phyloP scores from a whole-genome alignment of 495 filamentous ascomycete species.

The Aspergillus coremiiformis region DNA sequence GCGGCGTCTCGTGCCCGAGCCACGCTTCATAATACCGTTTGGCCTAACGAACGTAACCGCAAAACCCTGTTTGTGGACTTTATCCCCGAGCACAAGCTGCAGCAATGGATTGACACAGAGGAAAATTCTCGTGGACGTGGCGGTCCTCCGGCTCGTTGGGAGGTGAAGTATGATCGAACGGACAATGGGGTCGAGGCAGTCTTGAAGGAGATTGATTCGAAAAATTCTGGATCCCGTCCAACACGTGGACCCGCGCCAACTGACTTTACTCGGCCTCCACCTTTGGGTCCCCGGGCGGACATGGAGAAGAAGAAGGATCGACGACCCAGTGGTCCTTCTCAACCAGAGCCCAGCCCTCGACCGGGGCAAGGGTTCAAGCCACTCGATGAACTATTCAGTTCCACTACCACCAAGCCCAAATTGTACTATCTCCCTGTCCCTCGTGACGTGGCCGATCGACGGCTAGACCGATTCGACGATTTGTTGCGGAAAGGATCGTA shows the following conservation, averaged over 20 bases:
- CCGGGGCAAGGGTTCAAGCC: slow-evolving; percentile 47
- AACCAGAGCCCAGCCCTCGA: slow-evolving; percentile 13
- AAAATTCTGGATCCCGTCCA: slow-evolving; percentile 18
- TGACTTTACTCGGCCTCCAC: slow-evolving; percentile 28
- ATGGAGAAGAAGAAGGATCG: slow-evolving; percentile 16
- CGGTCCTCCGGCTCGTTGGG: slow-evolving; percentile 53
- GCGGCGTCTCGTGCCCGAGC: slow-evolving; percentile 74
- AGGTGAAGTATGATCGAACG: slow-evolving; percentile 59
- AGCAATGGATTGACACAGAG: slow-evolving; percentile 69
- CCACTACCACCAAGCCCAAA: slow-evolving; percentile 59
- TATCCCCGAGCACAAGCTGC: slow-evolving; percentile 65
- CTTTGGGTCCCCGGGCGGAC: slow-evolving; percentile 29
- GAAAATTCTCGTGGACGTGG: slow-evolving; percentile 41
- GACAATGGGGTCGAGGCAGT: slow-evolving; percentile 49
- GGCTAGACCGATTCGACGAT: slow-evolving; percentile 58
- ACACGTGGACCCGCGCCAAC: slow-evolving; percentile 16
- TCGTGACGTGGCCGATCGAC: slow-evolving; percentile 45
- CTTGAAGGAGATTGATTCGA: slow-evolving; percentile 44
- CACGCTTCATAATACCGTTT: slow-evolving; percentile 66
- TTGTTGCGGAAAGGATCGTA: slow-evolving; percentile 41
- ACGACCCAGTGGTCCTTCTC: slow-evolving; percentile 18
- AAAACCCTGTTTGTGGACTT: slow-evolving; percentile 88
- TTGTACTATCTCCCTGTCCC: slow-evolving; percentile 56
- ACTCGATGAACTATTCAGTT: slow-evolving; percentile 57
- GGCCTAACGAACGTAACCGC: slow-evolving; percentile 80